Percentiles rank a stretch among this genome's conserved stretches.
Evolutionary conservation across 352 stramenopile species (phyloP).

Genomic region (Halophytophthora batemanensis): DNA sequence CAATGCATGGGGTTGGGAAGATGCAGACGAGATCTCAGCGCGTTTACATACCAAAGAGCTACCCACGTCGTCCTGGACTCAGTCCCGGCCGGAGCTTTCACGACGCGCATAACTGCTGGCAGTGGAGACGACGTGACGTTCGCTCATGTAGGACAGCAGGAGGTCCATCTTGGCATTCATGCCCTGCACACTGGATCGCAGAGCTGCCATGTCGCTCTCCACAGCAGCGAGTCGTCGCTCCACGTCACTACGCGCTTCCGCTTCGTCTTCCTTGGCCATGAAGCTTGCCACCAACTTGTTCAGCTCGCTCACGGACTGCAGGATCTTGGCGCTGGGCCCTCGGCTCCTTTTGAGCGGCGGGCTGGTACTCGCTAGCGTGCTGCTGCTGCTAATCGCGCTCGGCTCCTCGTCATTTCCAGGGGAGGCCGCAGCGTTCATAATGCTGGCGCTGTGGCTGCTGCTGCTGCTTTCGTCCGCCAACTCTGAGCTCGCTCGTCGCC

Average conservation of each 20-base stretch:
- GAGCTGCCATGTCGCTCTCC: conserved; percentile 3
- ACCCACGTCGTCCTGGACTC: neutral
- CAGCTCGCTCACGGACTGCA: conserved; percentile 11
- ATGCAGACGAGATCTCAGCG: too few relatives aligned
- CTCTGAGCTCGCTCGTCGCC: too few relatives aligned
- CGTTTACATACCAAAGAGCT: too few relatives aligned
- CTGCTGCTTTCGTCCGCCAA: too few relatives aligned
- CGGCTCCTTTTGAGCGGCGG: neutral
- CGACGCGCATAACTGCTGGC: too few relatives aligned
- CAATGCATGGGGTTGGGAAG: too few relatives aligned
- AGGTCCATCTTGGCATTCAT: conserved; percentile 9
- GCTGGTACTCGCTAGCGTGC: neutral
- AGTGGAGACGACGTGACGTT: too few relatives aligned
- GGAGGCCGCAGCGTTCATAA: neutral
- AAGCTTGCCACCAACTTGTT: conserved; percentile 11
- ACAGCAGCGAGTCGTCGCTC: conserved; percentile 6
- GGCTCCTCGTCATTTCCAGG: too few relatives aligned
- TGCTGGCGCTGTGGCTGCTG: neutral
- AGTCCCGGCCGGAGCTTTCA: too few relatives aligned
- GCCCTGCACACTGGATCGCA: conserved; percentile 5
- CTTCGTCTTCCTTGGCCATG: conserved; percentile 1
- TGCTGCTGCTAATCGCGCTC: neutral
- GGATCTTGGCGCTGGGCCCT: conserved; percentile 7
- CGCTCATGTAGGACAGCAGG: conserved; percentile 3
- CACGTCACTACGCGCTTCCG: neutral